Evolutionary conservation across 805 yeast species (phyloP).

Genomic region (Metschnikowia amazonensis): DNA sequence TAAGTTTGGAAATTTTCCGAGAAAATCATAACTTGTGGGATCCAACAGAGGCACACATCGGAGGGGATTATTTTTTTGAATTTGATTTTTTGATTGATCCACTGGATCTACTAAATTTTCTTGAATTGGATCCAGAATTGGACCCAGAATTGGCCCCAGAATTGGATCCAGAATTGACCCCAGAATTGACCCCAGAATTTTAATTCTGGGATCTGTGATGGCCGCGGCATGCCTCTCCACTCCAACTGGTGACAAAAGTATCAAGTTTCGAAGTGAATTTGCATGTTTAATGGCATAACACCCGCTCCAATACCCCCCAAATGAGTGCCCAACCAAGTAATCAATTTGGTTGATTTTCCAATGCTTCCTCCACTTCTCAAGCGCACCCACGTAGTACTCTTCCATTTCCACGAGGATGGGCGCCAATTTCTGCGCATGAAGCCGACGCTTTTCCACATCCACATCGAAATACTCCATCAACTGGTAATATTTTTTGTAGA

Average conservation of each 20-base stretch:
- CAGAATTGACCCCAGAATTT: no score
- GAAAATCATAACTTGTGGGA: conserved; percentile 43
- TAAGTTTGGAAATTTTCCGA: conserved; percentile 45
- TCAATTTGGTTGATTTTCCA: conserved; percentile 49
- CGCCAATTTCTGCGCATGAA: conserved; percentile 32
- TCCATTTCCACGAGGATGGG: conserved; percentile 47
- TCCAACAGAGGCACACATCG: conserved; percentile 22
- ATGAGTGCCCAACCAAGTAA: conserved; percentile 71
- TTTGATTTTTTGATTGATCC: no score
- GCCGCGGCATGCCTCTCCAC: conserved; percentile 68
- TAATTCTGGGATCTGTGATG: conserved; percentile 28
- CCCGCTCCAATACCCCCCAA: conserved; percentile 71
- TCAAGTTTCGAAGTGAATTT: conserved; percentile 46
- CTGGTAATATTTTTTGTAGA: conserved; percentile 39
- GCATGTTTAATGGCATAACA: conserved; percentile 62
- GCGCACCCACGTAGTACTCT: conserved; percentile 50
- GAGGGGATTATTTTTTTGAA: no score
- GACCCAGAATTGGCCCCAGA: no score
- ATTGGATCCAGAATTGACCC: no score
- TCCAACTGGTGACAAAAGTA: conserved; percentile 74
- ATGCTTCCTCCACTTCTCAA: conserved; percentile 61
- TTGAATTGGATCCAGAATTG: no score
- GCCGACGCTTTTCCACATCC: conserved; percentile 23
- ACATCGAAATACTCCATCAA: conserved; percentile 33
- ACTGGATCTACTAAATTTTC: no score